Percentiles rank a stretch among this genome's conserved stretches.
Conservation (phyloP, 331 rosid genomes). For the Quercus tomentella region DNA sequence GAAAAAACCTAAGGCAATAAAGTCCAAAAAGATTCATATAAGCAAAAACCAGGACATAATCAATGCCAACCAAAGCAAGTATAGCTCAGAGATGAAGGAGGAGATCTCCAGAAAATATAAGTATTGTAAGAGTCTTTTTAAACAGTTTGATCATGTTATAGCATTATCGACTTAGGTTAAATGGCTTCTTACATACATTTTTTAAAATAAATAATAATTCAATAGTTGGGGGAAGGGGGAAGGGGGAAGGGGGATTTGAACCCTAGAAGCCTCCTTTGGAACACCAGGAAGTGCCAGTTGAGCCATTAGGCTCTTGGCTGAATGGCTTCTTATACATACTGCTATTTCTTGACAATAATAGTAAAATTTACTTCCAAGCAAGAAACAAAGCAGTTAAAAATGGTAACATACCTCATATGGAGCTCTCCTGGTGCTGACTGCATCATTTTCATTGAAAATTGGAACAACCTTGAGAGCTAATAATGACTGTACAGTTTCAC, state of each 20-base stretch:
- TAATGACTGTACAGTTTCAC: constrained; percentile 71
- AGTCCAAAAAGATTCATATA: not conserved
- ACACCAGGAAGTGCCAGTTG: too few species aligned
- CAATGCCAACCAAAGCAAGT: not conserved
- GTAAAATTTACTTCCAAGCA: not conserved
- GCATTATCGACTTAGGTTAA: not conserved
- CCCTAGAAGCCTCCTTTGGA: too few species aligned
- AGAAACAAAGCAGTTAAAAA: constrained; percentile 9
- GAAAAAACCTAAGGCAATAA: not conserved
- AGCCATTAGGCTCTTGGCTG: too few species aligned
- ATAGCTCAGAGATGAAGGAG: not conserved
- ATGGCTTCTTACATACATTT: too few species aligned
- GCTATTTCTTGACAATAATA: not conserved
- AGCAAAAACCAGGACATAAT: not conserved
- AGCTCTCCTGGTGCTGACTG: constrained; percentile 96
- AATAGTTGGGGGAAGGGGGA: too few species aligned
- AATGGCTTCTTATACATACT: not conserved
- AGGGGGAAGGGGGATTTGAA: too few species aligned
- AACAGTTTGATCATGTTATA: not conserved
- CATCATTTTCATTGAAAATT: constrained; percentile 90
- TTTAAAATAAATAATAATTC: too few species aligned
- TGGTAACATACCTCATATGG: constrained; percentile 79
- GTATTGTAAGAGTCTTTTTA: not conserved
- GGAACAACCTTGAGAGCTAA: constrained; percentile 76
- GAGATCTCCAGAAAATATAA: not conserved